Base-by-base conservation (phyloP, 1,284 basidiomycete species). In the Hymenochaete sp. region DNA sequence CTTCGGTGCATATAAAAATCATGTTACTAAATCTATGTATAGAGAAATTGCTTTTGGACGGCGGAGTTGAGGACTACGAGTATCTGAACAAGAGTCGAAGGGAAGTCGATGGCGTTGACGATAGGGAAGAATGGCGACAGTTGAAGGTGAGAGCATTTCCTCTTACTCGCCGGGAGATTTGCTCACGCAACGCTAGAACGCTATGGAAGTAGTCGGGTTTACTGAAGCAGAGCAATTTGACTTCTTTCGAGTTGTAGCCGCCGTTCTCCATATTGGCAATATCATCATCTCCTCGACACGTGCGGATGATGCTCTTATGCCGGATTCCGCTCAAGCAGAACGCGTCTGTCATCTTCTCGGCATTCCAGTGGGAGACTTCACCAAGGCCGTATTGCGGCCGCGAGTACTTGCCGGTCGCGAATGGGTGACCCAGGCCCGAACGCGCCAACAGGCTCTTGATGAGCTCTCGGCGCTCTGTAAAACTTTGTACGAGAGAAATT, bases 401-500 rank as follows among this genome's bases (percentile, higher is more conserved):
- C 84, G 82, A 44, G 87, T 95, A 18, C 82, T 95, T 36, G 96
- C 96, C 10, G 96, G 96, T 19, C 76, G 93, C 11, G 96, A 99
- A 67, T 96, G 92, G 89, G 93, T 98, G 14, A 86, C 88, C 0
- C 93, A 98, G 56, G 85, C 92, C 3, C 75, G 96, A 36, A 95
- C 90, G 10, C 77, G 82, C 55, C 87, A 89, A 54, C 96, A 99
- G 61, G 95, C 93, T 5, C 67, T 88, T 24, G 95, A 98, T 52
- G 96, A 99, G 64, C 76, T 98, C 16, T 83, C 81, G 0, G 82
- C 93, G 0, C 71, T 98, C 16, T 93, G 90, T 67, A 98, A 98
- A 70, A 95, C 91, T 1, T 71, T 98, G 19, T 98, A 98, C 64
- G 96, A 98, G 68, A 98, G 97, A 65, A 91, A 85, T 1, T 98